Base-by-base conservation (phyloP, 2,329 filamentous ascomycete genomes). In the Ophiocordyceps polyrhachis-furcata region DNA sequence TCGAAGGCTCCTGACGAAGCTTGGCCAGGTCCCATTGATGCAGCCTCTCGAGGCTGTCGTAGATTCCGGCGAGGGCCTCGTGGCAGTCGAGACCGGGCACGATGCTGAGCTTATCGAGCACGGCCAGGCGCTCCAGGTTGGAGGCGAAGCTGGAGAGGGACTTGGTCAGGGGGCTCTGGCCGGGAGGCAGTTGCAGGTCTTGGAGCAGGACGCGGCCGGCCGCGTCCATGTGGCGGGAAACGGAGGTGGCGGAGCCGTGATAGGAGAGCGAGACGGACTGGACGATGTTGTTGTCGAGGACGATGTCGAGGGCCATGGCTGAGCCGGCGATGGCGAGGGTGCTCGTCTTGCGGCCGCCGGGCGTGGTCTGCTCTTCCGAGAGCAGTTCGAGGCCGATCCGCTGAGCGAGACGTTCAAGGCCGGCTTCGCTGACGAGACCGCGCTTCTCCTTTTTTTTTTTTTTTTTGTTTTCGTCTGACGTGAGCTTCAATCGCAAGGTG, bases 61-160 rank as follows among this genome's bases (percentile, higher is more conserved):
- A 84, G 6, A 93, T 67, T 3, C 83, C 83, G 4, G 75, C 76
- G 41, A 89, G 67, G 0, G 84, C 84, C 56, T 86, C 81, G 56
- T 84, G 82, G 57, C 83, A 83, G 52, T 84, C 84, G 8, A 89
- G 68, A 5, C 73, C 73, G 1, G 76, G 77, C 28, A 72, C 66
- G 20, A 76, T 70, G 58, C 83, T 86, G 44, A 89, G 68, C 52
- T 76, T 79, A 56, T 91, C 85, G 45, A 87, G 62, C 5, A 62
- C 69, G 4, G 82, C 77, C 31, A 91, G 63, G 32, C 74, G 71
- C 53, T 83, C 76, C 32, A 93, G 66, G 55, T 88, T 88, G 29
- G 67, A 66, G 0, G 81, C 74, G 54, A 91, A 91, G 13, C 67
- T 66, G 48, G 82, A 78, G 25, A 91, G 65, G 9, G 70, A 77